Percentiles rank a stretch among this genome's conserved stretches.
These are phyloP conservation scores for Singerocomus inundabilis DNA, from an alignment of 1,284 basidiomycete species.

Conservation along the genomic window DNA sequence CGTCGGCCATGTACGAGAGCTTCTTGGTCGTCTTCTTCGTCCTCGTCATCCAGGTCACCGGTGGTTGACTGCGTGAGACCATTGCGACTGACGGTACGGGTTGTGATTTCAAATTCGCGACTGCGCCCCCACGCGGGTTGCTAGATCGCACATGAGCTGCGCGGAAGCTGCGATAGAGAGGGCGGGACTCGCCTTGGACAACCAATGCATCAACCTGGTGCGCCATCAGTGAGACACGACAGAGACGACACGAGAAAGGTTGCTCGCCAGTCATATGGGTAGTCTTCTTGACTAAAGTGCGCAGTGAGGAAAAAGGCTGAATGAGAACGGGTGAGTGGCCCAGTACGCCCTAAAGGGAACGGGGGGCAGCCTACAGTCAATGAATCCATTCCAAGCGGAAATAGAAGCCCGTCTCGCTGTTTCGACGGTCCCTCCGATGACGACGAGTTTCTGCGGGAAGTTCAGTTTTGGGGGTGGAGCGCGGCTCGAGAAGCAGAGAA, in stretches of 20 bases:
- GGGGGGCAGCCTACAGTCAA: slow-evolving; percentile 66
- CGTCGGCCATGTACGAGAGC: slow-evolving; percentile 61
- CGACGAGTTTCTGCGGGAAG: slow-evolving; percentile 63
- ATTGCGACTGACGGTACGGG: slow-evolving; percentile 61
- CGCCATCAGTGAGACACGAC: slow-evolving; percentile 12
- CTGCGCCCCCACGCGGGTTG: slow-evolving; percentile 84
- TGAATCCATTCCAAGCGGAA: slow-evolving; percentile 82
- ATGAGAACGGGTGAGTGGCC: slow-evolving; percentile 13
- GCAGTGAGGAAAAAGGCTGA: slow-evolving; percentile 87
- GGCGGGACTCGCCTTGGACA: slow-evolving; percentile 59
- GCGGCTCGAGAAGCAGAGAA: background rate
- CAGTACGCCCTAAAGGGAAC: background rate
- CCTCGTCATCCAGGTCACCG: slow-evolving; percentile 77
- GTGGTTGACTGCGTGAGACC: slow-evolving; percentile 63
- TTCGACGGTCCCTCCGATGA: slow-evolving; percentile 77
- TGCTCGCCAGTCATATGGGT: slow-evolving; percentile 74
- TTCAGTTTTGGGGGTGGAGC: background rate
- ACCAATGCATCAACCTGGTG: slow-evolving; percentile 81
- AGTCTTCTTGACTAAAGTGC: slow-evolving; percentile 82
- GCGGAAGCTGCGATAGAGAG: slow-evolving; percentile 5
- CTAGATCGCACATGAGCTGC: slow-evolving; percentile 37
- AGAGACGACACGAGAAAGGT: slow-evolving; percentile 2
- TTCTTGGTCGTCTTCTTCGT: slow-evolving; percentile 51
- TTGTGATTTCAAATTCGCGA: slow-evolving; percentile 83
- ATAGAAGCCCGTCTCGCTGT: slow-evolving; percentile 71